Conservation (phyloP, 1,284 basidiomycete genomes). For the Pholiota adiposa region DNA sequence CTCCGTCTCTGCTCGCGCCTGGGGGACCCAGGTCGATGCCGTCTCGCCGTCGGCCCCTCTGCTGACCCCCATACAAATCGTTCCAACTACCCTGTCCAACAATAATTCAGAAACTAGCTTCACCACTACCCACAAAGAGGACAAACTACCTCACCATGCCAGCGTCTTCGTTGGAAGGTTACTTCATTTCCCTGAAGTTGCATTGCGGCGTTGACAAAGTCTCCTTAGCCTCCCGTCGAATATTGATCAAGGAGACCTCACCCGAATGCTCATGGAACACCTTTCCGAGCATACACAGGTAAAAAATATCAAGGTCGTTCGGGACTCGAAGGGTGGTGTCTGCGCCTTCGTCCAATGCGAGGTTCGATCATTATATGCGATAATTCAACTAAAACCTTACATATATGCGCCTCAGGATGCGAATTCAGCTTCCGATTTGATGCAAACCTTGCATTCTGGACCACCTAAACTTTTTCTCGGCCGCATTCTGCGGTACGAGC, state of each 20-base stretch:
- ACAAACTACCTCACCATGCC: slow-evolving; percentile 68
- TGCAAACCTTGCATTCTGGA: slow-evolving; percentile 58
- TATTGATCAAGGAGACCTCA: slow-evolving; percentile 65
- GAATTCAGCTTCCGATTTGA: slow-evolving; percentile 57
- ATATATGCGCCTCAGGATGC: slow-evolving; percentile 50
- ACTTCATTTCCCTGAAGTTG: slow-evolving; percentile 10
- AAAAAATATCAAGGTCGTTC: slow-evolving; percentile 73
- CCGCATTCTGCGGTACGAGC: slow-evolving; percentile 72
- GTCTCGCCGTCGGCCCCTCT: slow-evolving; percentile 32
- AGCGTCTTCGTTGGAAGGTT: slow-evolving; percentile 84
- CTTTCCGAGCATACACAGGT: slow-evolving; percentile 64
- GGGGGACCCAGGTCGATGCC: neutral
- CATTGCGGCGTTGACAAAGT: neutral
- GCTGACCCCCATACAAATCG: slow-evolving; percentile 24
- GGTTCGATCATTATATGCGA: slow-evolving; percentile 41
- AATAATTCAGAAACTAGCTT: slow-evolving; percentile 26
- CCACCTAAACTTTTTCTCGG: slow-evolving; percentile 68
- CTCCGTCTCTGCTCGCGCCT: slow-evolving; percentile 6
- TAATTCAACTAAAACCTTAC: slow-evolving; percentile 16
- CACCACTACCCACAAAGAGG: slow-evolving; percentile 34
- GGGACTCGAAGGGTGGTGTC: slow-evolving; percentile 72
- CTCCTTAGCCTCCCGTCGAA: slow-evolving; percentile 66
- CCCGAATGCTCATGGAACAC: slow-evolving; percentile 61
- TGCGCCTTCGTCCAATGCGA: slow-evolving; percentile 85
- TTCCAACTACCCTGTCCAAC: slow-evolving; percentile 25